These are phyloP conservation scores for Oenanthe javanica DNA, from an alignment of 140 eudicot genomes.

Conservation along the genomic window DNA sequence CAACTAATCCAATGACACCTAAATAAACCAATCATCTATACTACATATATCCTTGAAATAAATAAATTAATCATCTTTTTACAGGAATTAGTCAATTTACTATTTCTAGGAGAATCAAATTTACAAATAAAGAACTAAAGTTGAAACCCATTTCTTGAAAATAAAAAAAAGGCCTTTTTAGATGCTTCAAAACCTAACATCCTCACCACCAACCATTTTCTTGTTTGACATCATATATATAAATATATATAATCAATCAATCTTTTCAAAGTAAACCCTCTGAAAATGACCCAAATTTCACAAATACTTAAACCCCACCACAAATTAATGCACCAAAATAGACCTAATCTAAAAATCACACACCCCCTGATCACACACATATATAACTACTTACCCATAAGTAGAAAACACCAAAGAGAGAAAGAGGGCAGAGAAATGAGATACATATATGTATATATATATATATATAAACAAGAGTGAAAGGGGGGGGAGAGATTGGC, in stretches of 20 bases:
- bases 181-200: conserved; percentile 13
- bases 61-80: neutral
- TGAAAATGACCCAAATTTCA: conserved; percentile 24
- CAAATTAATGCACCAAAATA: conserved; percentile 11
- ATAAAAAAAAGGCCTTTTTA: neutral
- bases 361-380: conserved; percentile 9
- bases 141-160: neutral
- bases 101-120: conserved; percentile 9
- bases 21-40: neutral
- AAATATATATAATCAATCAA: neutral
- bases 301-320: conserved; percentile 31
- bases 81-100: conserved; percentile 4
- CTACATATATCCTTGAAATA: neutral
- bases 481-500: neutral
- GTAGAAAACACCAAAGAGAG: conserved; percentile 6
- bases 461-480: neutral
- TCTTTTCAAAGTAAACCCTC: conserved; percentile 25
- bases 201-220: conserved; percentile 18
- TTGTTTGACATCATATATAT: neutral
- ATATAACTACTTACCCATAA: conserved; percentile 6
- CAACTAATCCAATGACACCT: conserved; percentile 2
- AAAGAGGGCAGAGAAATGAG: neutral
- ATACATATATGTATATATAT: neutral
- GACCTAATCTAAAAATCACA: conserved; percentile 14
- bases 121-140: neutral